A percentile compares a stretch with the other conserved stretches of the same genome.
Evolutionary conservation across 169 alveolate species (phyloP).

Genomic region (Cryptosporidium viatorum): DNA sequence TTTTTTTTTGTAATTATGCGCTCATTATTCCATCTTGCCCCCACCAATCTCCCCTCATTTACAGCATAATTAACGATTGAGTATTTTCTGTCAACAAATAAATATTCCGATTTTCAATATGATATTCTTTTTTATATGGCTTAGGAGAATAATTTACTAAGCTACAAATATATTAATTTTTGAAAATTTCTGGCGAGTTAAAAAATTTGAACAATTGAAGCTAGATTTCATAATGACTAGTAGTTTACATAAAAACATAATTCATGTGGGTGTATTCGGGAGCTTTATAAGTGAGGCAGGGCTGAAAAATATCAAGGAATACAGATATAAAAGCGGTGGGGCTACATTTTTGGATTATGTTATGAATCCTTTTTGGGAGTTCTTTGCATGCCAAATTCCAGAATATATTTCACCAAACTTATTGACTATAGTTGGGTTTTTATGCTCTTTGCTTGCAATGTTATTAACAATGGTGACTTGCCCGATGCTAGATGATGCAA

Average conservation of each 20-base stretch:
- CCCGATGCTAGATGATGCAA: conserved; percentile 16
- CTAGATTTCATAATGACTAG: background rate
- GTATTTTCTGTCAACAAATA: background rate
- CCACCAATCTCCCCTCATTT: conserved; percentile 27
- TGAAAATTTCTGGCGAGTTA: background rate
- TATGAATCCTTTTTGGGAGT: conserved; percentile 73
- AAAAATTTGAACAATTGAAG: background rate
- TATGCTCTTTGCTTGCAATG: conserved; percentile 46
- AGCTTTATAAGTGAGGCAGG: conserved; percentile 32
- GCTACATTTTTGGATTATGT: conserved; percentile 22
- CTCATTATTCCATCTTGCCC: conserved; percentile 1
- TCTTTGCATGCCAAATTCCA: conserved; percentile 10
- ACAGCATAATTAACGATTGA: background rate
- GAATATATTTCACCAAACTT: conserved; percentile 52
- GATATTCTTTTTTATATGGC: conserved; percentile 11
- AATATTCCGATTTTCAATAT: background rate
- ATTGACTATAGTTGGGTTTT: conserved; percentile 42
- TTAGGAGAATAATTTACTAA: background rate
- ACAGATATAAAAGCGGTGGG: conserved; percentile 53
- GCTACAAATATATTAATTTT: background rate
- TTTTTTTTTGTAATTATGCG: conserved; percentile 2
- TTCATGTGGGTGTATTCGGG: conserved; percentile 46
- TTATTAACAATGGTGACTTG: background rate
- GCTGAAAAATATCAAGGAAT: conserved; percentile 11
- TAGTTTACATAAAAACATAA: background rate